phyloP scores from a whole-genome alignment of 345 rosid genomes.

The Trapa incisa region DNA sequence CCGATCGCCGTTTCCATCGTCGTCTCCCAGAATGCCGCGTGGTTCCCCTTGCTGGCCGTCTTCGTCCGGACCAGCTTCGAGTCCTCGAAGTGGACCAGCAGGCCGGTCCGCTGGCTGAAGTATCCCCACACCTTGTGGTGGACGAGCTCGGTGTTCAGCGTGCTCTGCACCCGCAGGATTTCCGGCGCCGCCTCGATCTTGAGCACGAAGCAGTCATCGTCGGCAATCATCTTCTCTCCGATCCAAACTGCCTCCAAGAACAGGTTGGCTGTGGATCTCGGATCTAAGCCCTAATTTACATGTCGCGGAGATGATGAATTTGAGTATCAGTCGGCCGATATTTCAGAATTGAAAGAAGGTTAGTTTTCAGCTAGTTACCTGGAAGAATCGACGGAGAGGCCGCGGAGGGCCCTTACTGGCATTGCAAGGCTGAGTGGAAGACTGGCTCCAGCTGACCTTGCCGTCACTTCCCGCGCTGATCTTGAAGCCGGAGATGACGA shows the following conservation, averaged over 20 bases:
- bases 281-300: constrained; percentile 59
- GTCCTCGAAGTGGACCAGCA: constrained; percentile 7
- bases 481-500: constrained; percentile 78
- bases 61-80: constrained; percentile 65
- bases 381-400: constrained; percentile 82
- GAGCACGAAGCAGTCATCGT: constrained; percentile 63
- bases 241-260: constrained; percentile 62
- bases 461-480: constrained; percentile 89
- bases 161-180: constrained; percentile 50
- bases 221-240: constrained; percentile 43
- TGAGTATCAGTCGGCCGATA: too few species aligned
- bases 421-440: constrained; percentile 65
- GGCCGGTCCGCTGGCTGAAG: too few species aligned
- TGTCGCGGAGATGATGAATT: too few species aligned
- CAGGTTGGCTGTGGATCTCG: constrained; percentile 62
- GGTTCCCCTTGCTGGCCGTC: constrained; percentile 23
- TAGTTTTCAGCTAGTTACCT: constrained; percentile 25
- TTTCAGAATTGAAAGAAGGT: too few species aligned
- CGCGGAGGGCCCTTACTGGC: constrained; percentile 80
- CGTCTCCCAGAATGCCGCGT: constrained; percentile 74
- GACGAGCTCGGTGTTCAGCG: constrained; percentile 22
- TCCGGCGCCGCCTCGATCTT: constrained; percentile 47
- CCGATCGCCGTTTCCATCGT: constrained; percentile 39
- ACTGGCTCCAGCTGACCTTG: constrained; percentile 83
- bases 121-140: constrained; percentile 34